Base-by-base conservation (phyloP, 2,329 filamentous ascomycete genomes). In the Pestalotiopsis sp. region DNA sequence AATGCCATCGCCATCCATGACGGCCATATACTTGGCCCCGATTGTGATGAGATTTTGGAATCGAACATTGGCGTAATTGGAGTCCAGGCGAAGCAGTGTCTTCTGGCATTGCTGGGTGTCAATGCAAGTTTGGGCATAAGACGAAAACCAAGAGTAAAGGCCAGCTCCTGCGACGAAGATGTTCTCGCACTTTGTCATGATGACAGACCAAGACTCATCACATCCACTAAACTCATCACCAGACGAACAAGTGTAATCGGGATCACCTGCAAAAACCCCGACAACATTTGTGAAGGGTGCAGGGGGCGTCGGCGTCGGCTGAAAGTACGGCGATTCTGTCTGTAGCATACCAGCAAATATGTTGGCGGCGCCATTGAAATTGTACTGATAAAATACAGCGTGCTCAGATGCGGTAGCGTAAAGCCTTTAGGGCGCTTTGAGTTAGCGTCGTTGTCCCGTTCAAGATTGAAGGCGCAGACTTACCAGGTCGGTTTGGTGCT, bases 371-470 rank as follows among this genome's bases (percentile, higher is more conserved):
- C 80, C 78, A 66, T 78, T 74, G 73, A 87, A 77, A 67, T 86
- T 81, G 78, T 88, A 88, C 73, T 89, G 84, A 72, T 85, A 86
- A 45, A 86, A 75, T 12, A 84, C 80, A 4, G 77, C 79, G 78
- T 88, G 86, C 75, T 88, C 86, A 0, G 83, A 83, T 0, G 82
- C 79, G 1, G 83, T 86, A 17, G 84, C 85, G 66, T 80, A 82
- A 2, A 82, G 27, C 27, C 27, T 31, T 31, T 31, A 31, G 27
- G 27, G 27, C 27, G 27, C 4, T 31, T 31, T 23, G 20, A 31
- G 27, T 31, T 31, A 31, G 27, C 6, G 4, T 7, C 27, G 27
- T 31, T 5, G 6, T 31, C 27, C 27, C 27, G 27, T 31, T 31
- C 27, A 7, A 4, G 5, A 5, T 7, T 31, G 27, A 31, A 31